Percentiles rank a stretch among this genome's conserved stretches.
Evolutionary conservation across 2,329 filamentous ascomycete species (phyloP).

Genomic region (Diaporthe citriasiana): DNA sequence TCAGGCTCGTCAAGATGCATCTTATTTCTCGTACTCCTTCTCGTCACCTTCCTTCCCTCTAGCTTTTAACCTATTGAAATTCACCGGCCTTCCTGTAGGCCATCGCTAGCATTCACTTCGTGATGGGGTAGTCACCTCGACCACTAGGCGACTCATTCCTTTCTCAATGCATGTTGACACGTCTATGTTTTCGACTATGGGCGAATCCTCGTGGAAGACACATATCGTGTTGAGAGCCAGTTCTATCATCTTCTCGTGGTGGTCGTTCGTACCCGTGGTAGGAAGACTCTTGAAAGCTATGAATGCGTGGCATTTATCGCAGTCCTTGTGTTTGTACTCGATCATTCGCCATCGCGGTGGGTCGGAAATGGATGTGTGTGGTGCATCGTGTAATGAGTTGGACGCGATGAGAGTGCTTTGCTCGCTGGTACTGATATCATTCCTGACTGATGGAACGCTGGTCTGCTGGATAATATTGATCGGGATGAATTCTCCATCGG

Average conservation of each 20-base stretch:
- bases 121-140: background rate
- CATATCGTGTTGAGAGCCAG: background rate
- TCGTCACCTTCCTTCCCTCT: fast-evolving
- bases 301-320: constrained; percentile 2
- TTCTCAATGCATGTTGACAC: background rate
- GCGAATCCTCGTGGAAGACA: background rate
- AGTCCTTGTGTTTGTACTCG: constrained; percentile 6
- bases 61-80: background rate
- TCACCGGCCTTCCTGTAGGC: background rate
- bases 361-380: background rate
- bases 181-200: background rate
- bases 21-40: background rate
- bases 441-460: background rate
- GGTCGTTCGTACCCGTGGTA: background rate
- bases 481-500: background rate
- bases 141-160: background rate
- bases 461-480: background rate
- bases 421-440: background rate
- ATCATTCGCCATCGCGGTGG: background rate
- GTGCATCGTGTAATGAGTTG: background rate
- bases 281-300: background rate
- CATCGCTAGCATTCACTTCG: background rate
- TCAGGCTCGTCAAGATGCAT: fast-evolving
- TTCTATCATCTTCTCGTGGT: background rate
- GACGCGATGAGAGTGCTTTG: background rate